phyloP scores from a whole-genome alignment of 1,284 basidiomycete species.

The Mycosarcoma mackinlayi region DNA sequence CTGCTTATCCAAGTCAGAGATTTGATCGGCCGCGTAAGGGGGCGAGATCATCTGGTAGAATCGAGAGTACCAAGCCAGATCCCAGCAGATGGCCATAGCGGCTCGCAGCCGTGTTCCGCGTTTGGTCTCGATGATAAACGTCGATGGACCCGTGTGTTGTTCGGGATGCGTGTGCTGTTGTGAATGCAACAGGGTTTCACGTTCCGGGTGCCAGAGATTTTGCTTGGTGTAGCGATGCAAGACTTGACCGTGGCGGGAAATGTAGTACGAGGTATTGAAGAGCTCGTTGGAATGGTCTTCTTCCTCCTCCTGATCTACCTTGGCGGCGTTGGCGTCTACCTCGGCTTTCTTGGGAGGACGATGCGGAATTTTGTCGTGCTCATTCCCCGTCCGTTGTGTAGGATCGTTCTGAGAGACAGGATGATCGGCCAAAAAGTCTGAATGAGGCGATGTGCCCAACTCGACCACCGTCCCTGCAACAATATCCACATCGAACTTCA shows the following conservation, averaged over 20 bases:
- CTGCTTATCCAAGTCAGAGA: constrained; percentile 35
- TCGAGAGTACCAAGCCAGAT: constrained; percentile 60
- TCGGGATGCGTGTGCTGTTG: constrained; percentile 51
- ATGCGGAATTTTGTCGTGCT: constrained; percentile 27
- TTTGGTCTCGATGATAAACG: constrained; percentile 59
- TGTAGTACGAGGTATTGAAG: constrained; percentile 66
- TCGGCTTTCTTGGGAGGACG: constrained; percentile 7
- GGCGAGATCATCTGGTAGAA: constrained; percentile 56
- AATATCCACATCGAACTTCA: constrained; percentile 58
- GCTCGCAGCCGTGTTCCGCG: constrained; percentile 54
- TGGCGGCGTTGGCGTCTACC: neutral
- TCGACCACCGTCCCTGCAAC: constrained; percentile 66
- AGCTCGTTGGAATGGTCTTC: constrained; percentile 35
- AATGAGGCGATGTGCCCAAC: constrained; percentile 38
- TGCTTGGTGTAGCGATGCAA: constrained; percentile 63
- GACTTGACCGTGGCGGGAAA: constrained; percentile 50
- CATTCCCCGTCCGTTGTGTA: neutral
- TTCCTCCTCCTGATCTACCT: too few species aligned
- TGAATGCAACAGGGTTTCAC: constrained; percentile 47
- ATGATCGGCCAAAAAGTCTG: constrained; percentile 18
- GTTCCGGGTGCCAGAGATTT: constrained; percentile 66
- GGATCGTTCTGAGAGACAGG: constrained; percentile 11
- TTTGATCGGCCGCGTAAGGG: neutral
- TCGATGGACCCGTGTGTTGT: constrained; percentile 33
- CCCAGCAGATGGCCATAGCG: constrained; percentile 65